Base-by-base conservation (phyloP, 108 stramenopile species). In the Chaetoceros tenuissimus region DNA sequence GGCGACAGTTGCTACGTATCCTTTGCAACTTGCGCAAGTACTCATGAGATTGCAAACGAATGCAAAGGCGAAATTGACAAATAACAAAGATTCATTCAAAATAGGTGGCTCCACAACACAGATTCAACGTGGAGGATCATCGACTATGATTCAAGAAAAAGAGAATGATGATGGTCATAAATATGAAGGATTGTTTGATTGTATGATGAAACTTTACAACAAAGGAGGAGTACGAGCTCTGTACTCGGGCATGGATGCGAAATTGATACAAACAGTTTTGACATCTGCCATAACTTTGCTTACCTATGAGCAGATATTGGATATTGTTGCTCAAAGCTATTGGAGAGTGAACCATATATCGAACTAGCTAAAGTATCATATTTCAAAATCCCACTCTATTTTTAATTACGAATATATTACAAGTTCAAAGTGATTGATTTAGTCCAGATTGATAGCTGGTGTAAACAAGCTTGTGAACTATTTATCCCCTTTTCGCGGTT, bases 201-300 rank as follows among this genome's bases (percentile, higher is more conserved):
- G 87, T 51, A 63, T 94, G 19, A 21, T 51, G 31, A 53, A 81
- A 48, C 70, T 94, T 58, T 86, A 80, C 53, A 57, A 69, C 27
- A 55, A 48, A 13, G 82, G 78, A 3, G 90, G 90, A 7, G 67
- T 88, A 17, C 61, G 49, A 0, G 89, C 74, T 10, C 60, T 83
- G 60, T 97, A 81, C 68, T 72, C 73, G 46, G 96, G 96, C 20
- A 89, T 97, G 87, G 70, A 81, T 30, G 91, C 94, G 0, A 97
- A 97, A 57, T 59, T 97, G 27, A 49, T 92, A 20, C 94, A 95
- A 51, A 94, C 96, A 0, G 94, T 95, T 1, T 64, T 95, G 56
- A 93, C 94, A 10, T 82, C 85, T 16, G 80, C 87, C 22, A 81
- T 87, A 46, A 87, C 80, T 22, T 96, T 93, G 66, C 68, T 96